These are phyloP conservation scores for Candida verbasci DNA, from an alignment of 805 yeast species.

Conservation along the genomic window DNA sequence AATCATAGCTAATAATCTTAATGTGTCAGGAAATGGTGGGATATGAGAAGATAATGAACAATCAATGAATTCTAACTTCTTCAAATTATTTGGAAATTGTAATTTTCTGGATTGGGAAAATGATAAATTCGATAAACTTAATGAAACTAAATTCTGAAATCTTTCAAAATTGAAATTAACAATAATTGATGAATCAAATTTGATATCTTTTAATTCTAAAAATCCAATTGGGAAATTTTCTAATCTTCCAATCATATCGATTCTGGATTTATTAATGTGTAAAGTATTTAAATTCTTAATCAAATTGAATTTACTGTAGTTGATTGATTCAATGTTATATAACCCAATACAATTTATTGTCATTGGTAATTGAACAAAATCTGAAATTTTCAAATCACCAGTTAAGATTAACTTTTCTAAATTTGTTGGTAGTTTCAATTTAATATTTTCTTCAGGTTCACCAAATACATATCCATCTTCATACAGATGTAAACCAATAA, in stretches of 20 bases:
- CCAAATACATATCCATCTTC: conserved; percentile 7
- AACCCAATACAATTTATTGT: conserved; percentile 6
- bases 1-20: conserved; percentile 4
- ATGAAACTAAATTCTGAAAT: conserved; percentile 1
- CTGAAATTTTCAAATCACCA: conserved; percentile 5
- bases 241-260: conserved; percentile 6
- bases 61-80: conserved; percentile 8
- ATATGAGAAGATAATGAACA: conserved; percentile 8
- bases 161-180: conserved; percentile 7
- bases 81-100: conserved; percentile 3
- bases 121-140: conserved; percentile 6
- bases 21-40: conserved; percentile 8
- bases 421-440: conserved; percentile 5
- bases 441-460: neutral
- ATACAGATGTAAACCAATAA: conserved; percentile 8
- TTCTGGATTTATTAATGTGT: conserved; percentile 4
- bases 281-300: conserved; percentile 4
- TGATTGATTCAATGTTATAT: conserved; percentile 2
- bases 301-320: conserved; percentile 8
- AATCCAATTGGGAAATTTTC: conserved; percentile 8
- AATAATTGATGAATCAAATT: conserved; percentile 8
- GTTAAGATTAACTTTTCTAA: conserved; percentile 7
- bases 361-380: conserved; percentile 6
- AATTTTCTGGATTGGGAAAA: conserved; percentile 6
- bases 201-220: conserved; percentile 7